A percentile compares a stretch with the other conserved stretches of the same genome.
Evolutionary conservation across 495 filamentous ascomycete genomes (phyloP).

Genomic region (Schizothecium vesticola): DNA sequence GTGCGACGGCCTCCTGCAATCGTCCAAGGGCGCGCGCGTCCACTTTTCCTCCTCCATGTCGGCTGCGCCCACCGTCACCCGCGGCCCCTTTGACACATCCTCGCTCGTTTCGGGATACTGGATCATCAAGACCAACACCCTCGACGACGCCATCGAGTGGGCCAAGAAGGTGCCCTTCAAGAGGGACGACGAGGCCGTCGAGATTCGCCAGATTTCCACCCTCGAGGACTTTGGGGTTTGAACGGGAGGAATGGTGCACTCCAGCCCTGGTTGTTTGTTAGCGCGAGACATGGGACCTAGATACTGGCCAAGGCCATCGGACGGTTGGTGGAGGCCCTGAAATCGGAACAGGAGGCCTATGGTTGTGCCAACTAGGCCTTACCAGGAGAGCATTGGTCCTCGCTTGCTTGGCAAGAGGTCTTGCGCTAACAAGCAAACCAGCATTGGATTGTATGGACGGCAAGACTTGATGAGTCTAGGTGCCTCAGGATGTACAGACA

Average conservation of each 20-base stretch:
- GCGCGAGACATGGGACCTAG: too few species aligned
- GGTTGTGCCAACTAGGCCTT: too few species aligned
- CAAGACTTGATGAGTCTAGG: too few species aligned
- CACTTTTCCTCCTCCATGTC: slow-evolving; percentile 9
- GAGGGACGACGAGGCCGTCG: slow-evolving; percentile 5
- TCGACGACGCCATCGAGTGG: slow-evolving; percentile 16
- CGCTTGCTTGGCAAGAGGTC: too few species aligned
- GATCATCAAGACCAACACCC: slow-evolving; percentile 16
- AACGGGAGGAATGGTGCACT: not conserved
- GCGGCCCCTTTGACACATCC: slow-evolving; percentile 10
- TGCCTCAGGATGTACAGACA: too few species aligned
- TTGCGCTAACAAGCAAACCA: too few species aligned
- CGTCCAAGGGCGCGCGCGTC: slow-evolving; percentile 10
- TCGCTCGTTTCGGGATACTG: slow-evolving; percentile 13
- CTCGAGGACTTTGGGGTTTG: slow-evolving; percentile 16
- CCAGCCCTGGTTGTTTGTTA: too few species aligned
- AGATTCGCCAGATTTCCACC: slow-evolving; percentile 13
- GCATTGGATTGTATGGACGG: too few species aligned
- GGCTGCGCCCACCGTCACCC: not conserved
- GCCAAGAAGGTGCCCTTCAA: slow-evolving; percentile 13
- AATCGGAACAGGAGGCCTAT: too few species aligned
- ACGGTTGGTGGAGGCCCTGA: too few species aligned
- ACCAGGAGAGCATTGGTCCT: too few species aligned
- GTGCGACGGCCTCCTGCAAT: slow-evolving; percentile 10
- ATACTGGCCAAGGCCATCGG: too few species aligned